Base-by-base conservation (phyloP, 352 stramenopile genomes). In the Phytophthora europaea region DNA sequence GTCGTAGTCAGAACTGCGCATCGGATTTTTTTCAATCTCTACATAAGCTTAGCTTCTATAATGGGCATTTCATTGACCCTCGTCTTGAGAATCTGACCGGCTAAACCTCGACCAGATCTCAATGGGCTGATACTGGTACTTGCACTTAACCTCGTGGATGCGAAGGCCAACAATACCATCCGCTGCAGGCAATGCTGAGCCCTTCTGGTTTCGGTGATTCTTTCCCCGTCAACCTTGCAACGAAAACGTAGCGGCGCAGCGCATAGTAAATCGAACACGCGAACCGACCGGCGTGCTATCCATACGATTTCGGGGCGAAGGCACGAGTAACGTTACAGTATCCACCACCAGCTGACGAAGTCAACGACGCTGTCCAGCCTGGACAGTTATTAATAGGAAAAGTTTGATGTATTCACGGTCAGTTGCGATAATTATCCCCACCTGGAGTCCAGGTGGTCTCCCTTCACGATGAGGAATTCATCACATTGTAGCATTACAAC, bases 401-500 rank as follows among this genome's bases (percentile, higher is more conserved):
- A n/a, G n/a, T n/a, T n/a, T n/a, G n/a, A n/a, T n/a, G n/a, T n/a
- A n/a, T n/a, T n/a, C n/a, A n/a, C n/a, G n/a, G n/a, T n/a, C n/a
- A n/a, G n/a, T n/a, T n/a, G n/a, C n/a, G n/a, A n/a, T n/a, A n/a
- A n/a, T n/a, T n/a, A n/a, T n/a, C n/a, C n/a, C 28, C 28, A 6
- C 28, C 28, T 31, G 6, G 28, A 31, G 4, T 31, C 28, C 28
- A 31, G 3, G 36, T 43, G 13, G 40, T 50, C 40, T 50, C 16
- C 40, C 36, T 43, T 43, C 36, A 43, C 3, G 9, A 31, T 31
- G 52, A 34, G 43, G 33, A 20, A n/a, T 56, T 59, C 57, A 61
- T 60, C 43, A 52, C 58, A 54, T 50, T 54, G 67, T 69, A 60
- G 13, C 59, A 51, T 48, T 63, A 75, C 67, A 36, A 70, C 36